Evolutionary conservation across 768 basidiomycete genomes (phyloP).

Genomic region (Fibroporia radiculosa): DNA sequence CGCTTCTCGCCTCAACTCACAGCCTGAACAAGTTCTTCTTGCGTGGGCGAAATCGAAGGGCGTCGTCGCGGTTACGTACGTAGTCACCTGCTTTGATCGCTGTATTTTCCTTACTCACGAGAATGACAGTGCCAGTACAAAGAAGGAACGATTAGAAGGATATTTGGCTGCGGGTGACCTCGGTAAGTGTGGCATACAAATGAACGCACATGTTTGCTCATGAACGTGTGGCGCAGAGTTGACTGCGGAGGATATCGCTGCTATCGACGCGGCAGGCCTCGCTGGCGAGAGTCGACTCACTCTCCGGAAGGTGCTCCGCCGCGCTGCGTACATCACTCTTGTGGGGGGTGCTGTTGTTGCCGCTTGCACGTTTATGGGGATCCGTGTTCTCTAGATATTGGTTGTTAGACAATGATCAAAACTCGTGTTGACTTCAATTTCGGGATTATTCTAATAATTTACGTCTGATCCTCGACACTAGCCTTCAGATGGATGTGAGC

Average conservation of each 20-base stretch:
- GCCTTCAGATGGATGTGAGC: no score
- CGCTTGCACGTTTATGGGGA: constrained; percentile 16
- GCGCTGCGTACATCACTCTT: constrained; percentile 14
- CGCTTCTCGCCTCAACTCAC: constrained; percentile 40
- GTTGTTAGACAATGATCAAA: no score
- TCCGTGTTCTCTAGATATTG: no score
- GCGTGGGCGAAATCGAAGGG: constrained; percentile 70
- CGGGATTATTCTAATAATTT: no score
- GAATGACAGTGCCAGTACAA: constrained; percentile 49
- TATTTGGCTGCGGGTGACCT: constrained; percentile 66
- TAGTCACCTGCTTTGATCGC: no score
- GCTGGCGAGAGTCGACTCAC: constrained; percentile 23
- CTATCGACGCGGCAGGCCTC: constrained; percentile 52
- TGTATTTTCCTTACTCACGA: not conserved
- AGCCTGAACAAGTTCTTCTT: constrained; percentile 59
- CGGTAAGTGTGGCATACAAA: constrained; percentile 26
- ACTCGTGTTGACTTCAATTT: no score
- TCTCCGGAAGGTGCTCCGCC: constrained; percentile 13
- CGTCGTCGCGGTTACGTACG: constrained; percentile 55
- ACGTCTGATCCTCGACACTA: no score
- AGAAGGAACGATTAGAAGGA: constrained; percentile 54
- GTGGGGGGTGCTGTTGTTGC: constrained; percentile 16
- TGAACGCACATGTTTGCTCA: not conserved
- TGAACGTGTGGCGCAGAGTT: constrained; percentile 31
- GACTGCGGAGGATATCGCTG: constrained; percentile 41